Percentiles rank a stretch among this genome's conserved stretches.
phyloP scores from a whole-genome alignment of 768 basidiomycete genomes.

The Leccinum uliginosum region DNA sequence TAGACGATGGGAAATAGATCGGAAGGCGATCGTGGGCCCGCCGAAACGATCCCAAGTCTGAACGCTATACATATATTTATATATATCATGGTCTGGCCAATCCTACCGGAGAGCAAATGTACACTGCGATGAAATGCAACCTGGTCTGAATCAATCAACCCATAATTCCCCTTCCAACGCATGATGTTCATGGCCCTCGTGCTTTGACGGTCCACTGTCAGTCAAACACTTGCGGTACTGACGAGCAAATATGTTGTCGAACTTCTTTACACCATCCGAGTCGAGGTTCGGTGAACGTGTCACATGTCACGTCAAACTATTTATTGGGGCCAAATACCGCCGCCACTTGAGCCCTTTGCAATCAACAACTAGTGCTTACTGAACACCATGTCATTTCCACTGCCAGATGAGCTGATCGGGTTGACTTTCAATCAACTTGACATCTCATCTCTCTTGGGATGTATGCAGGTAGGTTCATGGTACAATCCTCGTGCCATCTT shows the following conservation, averaged over 20 bases:
- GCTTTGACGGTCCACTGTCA: no score
- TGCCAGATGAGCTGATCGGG: constrained; percentile 31
- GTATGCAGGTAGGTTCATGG: constrained; percentile 23
- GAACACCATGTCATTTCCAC: constrained; percentile 11
- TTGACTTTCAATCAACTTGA: constrained; percentile 28
- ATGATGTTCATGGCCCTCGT: no score
- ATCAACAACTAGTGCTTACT: no score
- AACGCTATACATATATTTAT: neutral
- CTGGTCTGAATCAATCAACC: no score
- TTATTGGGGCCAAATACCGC: neutral
- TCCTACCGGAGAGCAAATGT: neutral
- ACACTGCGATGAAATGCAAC: no score
- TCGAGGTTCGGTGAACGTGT: neutral
- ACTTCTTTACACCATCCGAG: no score
- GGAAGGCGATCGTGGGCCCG: neutral
- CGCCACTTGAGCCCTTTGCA: neutral
- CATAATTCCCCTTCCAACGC: no score
- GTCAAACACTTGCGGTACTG: no score
- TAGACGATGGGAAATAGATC: constrained; percentile 10
- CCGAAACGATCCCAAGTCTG: constrained; percentile 8
- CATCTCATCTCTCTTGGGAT: constrained; percentile 22
- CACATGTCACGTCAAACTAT: neutral
- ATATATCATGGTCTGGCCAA: neutral
- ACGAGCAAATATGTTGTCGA: no score
- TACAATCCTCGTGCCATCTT: neutral